Evolutionary conservation across 2,329 filamentous ascomycete species (phyloP), one percentile per base, ranked within the genome.

Genomic region (Colletotrichum nymphaeae): DNA sequence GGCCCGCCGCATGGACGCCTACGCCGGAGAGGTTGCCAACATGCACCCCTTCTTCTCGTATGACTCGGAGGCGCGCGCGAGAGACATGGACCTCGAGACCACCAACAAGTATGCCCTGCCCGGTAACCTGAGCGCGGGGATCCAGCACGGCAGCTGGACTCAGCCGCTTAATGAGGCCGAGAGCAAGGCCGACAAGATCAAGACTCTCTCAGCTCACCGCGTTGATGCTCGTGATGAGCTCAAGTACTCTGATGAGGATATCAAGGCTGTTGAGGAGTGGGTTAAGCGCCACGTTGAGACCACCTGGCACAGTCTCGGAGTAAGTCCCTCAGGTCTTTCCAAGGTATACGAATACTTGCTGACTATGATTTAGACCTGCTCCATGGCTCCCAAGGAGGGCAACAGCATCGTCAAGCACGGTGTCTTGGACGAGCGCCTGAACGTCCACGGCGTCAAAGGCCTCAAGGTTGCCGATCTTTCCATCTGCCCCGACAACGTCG

Each of bases 391-490:
- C 5, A 88, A 84, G 73, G 89, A 94, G 78, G 93, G 94, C 73
- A 95, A 95, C 85, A 92, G 89, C 78, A 94, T 95, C 78, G 93
- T 95, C 81, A 94, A 93, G 84, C 92, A 95, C 78, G 93, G 93
- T 73, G 93, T 95, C 0, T 83, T 95, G 49, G 93, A 95, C 79
- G 92, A 94, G 82, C 89, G 93, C 73, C 88, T 95, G 69, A 95
- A 94, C 76, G 93, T 95, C 3, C 92, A 95, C 79, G 93, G 93
- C 64, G 92, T 94, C 76, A 88, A 94, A 86, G 91, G 92, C 19
- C 88, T 95, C 77, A 95, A 95, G 88, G 93, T 95, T 28, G 92
- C 92, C 14, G 93, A 95, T 81, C 82, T 95, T 57, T 91, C 88
- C 63, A 93, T 95, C 85, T 95, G 93, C 82, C 93, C 93, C 0